These are phyloP conservation scores for Dendrobium chrysotoxum DNA, from an alignment of 106 monocot species.

Conservation along the genomic window DNA sequence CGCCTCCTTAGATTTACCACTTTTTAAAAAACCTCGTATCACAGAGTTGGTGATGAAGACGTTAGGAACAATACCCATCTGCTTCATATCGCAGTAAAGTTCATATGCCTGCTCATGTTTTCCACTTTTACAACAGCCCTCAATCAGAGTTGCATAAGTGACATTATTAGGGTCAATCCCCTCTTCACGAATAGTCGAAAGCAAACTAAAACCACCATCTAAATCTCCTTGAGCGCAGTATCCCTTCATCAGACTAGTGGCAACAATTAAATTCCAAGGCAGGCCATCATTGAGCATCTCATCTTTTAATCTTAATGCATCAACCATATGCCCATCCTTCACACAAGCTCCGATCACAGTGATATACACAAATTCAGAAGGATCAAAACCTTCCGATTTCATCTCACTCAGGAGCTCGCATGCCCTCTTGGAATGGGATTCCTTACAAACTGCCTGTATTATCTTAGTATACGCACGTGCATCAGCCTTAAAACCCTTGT, in stretches of 20 bases:
- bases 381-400: conserved; percentile 30
- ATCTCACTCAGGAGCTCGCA: conserved; percentile 34
- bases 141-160: conserved; percentile 48
- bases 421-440: conserved; percentile 35
- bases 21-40: conserved; percentile 31
- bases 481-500: conserved; percentile 29
- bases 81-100: conserved; percentile 53
- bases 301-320: conserved; percentile 50
- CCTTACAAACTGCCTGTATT: conserved; percentile 34
- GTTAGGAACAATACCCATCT: conserved; percentile 28
- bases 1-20: conserved; percentile 25
- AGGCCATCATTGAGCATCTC: conserved; percentile 34
- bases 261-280: conserved; percentile 25
- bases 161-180: conserved; percentile 39
- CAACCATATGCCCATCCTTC: conserved; percentile 36
- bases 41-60: conserved; percentile 30
- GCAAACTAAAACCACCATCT: conserved; percentile 31
- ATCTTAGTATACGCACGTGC: conserved; percentile 17
- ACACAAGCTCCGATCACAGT: conserved; percentile 47
- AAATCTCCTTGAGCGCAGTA: conserved; percentile 34
- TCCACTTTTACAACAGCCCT: conserved; percentile 37
- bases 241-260: conserved; percentile 51
- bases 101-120: conserved; percentile 41
- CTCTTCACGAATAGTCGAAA: conserved; percentile 10
- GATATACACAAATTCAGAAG: conserved; percentile 26